phyloP scores from a whole-genome alignment of 1,284 basidiomycete species.

The Mycosarcoma maydis region DNA sequence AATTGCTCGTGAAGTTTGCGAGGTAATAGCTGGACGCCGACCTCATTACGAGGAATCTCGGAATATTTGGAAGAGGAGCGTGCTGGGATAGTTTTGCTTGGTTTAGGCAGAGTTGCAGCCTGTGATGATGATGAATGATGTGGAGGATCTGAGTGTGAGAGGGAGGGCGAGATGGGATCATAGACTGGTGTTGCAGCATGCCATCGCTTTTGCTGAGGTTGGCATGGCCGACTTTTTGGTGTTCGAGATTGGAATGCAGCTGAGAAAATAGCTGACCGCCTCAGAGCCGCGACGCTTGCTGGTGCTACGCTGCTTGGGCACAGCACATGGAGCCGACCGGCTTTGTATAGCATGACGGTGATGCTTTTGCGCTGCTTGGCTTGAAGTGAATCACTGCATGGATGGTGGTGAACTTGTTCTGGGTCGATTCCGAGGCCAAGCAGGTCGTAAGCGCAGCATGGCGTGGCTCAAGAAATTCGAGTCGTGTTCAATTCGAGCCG shows the following conservation, averaged over 20 bases:
- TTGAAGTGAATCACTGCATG: not conserved
- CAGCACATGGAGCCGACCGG: not conserved
- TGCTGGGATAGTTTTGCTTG: no score
- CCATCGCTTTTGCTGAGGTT: conserved; percentile 26
- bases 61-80: not conserved
- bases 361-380: not conserved
- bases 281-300: not conserved
- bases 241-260: not conserved
- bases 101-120: not conserved
- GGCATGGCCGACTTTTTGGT: not conserved
- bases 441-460: not conserved
- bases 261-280: not conserved
- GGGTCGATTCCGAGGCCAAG: not conserved
- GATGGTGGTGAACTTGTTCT: not conserved
- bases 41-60: conserved; percentile 73
- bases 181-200: conserved; percentile 32
- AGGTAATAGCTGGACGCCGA: conserved; percentile 92
- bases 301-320: not conserved
- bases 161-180: no score
- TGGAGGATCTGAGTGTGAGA: not conserved
- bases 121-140: conserved; percentile 13
- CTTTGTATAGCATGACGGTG: not conserved
- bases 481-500: no score
- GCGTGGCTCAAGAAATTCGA: not conserved
- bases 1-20: conserved; percentile 81